Evolutionary conservation across 257 asterid species (phyloP), one percentile per base, ranked within the genome.

Genomic region (Capsicum pubescens): DNA sequence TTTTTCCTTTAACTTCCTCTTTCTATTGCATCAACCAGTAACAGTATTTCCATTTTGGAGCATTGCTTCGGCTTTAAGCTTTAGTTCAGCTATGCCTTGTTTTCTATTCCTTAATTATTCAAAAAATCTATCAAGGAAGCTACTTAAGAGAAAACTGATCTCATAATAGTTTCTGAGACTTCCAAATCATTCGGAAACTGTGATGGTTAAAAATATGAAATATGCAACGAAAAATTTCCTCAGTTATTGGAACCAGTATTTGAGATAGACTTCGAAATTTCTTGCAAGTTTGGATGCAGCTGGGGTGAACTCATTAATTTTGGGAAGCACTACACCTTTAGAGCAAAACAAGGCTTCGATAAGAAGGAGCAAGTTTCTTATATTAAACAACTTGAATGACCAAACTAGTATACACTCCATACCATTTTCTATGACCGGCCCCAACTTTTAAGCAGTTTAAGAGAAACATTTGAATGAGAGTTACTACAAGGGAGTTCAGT

Each of bases 201-300:
- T 19, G 80, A 72, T 72, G 58, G 60, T 72, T 48, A 42, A 48
- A 64, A 48, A 72, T 50, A 59, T 72, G 59, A 72, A 63, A 19
- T 19, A 19, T 72, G 80, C 19, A 12, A 72, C 44, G 44, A 48
- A 48, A 72, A 50, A 48, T 48, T 72, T 72, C 44, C 80, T 3
- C 12, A 4, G 60, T 72, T 48, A 72, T 11, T 48, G 36, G 80
- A 12, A 48, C 60, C 39, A 50, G 80, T 21, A 48, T 48, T 72
- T 72, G 80, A 72, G 7, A 72, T 48, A 60, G 57, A 59, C 80
- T 50, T 72, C 80, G 50, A n/a, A 72, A 72, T 72, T 48, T 72
- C 80, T 50, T 50, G 80, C 80, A 72, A 19, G 42, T 55, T 19
- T 48, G 59, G 42, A 72, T 72, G 60, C 39, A 35, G 26, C 12